Conservation (phyloP, 2,329 filamentous ascomycete genomes). For the Beauveria brongniartii region DNA sequence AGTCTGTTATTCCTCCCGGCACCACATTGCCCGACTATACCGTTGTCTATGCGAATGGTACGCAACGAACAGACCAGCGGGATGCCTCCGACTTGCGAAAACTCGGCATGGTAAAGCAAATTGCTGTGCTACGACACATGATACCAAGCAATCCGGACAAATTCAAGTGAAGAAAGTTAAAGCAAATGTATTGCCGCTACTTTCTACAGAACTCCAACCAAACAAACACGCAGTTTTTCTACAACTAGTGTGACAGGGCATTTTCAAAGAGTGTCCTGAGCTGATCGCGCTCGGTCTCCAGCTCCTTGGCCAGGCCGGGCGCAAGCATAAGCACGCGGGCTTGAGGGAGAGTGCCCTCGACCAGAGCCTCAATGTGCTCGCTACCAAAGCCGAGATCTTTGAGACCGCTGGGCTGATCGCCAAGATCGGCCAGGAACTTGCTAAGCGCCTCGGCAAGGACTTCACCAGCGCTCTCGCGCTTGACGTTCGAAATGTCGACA, state of each 20-base stretch:
- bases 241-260: constrained; percentile 34
- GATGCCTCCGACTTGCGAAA: constrained; percentile 56
- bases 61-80: constrained; percentile 48
- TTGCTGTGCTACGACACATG: constrained; percentile 58
- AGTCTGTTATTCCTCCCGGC: constrained; percentile 49
- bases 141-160: constrained; percentile 56
- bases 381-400: constrained; percentile 72
- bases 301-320: constrained; percentile 65
- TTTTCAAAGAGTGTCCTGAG: constrained; percentile 60
- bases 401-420: constrained; percentile 83
- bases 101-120: constrained; percentile 57
- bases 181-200: neutral
- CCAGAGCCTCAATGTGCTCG: constrained; percentile 70
- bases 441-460: constrained; percentile 76
- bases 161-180: constrained; percentile 21
- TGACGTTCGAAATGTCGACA: constrained; percentile 79
- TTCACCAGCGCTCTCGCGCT: constrained; percentile 81
- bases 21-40: constrained; percentile 57
- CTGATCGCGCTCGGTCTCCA: constrained; percentile 64
- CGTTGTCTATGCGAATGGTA: constrained; percentile 60
- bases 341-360: constrained; percentile 94
- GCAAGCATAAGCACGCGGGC: constrained; percentile 84
- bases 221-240: neutral
- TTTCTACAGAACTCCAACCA: neutral
- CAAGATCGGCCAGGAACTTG: constrained; percentile 72